A percentile compares a stretch with the other conserved stretches of the same genome.
Evolutionary conservation across 1,284 basidiomycete genomes (phyloP).

Genomic region (Ustilago sp.): DNA sequence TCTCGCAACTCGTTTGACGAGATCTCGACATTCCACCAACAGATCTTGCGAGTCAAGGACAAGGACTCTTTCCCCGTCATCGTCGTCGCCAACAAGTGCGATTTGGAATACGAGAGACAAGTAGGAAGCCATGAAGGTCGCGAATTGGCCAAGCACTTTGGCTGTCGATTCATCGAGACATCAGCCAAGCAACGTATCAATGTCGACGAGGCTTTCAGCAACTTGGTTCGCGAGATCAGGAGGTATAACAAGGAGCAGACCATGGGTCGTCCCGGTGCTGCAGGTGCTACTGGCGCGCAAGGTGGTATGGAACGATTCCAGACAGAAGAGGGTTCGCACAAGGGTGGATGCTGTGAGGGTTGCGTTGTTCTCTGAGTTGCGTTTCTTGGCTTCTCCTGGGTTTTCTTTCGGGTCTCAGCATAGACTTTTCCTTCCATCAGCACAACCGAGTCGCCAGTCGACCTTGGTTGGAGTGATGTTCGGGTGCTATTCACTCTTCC

Average conservation of each 20-base stretch:
- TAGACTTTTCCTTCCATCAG: slow-evolving; percentile 19
- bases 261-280: slow-evolving; percentile 62
- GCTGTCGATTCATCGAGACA: slow-evolving; percentile 97
- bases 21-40: slow-evolving; percentile 96
- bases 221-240: slow-evolving; percentile 95
- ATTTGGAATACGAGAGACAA: slow-evolving; percentile 96
- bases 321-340: slow-evolving; percentile 54
- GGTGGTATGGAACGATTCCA: slow-evolving; percentile 57
- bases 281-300: slow-evolving; percentile 50
- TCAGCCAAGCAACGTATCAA: slow-evolving; percentile 98
- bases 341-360: slow-evolving; percentile 57
- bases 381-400: neutral
- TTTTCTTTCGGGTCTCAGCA: slow-evolving; percentile 13
- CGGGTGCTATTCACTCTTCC: neutral
- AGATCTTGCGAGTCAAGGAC: slow-evolving; percentile 87
- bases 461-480: neutral
- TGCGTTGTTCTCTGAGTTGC: slow-evolving; percentile 53
- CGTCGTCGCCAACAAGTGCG: slow-evolving; percentile 98
- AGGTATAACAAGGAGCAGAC: slow-evolving; percentile 82
- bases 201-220: slow-evolving; percentile 98
- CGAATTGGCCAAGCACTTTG: slow-evolving; percentile 94
- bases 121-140: slow-evolving; percentile 98
- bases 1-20: slow-evolving; percentile 97
- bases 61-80: slow-evolving; percentile 96
- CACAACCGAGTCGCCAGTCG: neutral